phyloP scores from a whole-genome alignment of 2,329 filamentous ascomycete species.

The Xylariaceae sp. region DNA sequence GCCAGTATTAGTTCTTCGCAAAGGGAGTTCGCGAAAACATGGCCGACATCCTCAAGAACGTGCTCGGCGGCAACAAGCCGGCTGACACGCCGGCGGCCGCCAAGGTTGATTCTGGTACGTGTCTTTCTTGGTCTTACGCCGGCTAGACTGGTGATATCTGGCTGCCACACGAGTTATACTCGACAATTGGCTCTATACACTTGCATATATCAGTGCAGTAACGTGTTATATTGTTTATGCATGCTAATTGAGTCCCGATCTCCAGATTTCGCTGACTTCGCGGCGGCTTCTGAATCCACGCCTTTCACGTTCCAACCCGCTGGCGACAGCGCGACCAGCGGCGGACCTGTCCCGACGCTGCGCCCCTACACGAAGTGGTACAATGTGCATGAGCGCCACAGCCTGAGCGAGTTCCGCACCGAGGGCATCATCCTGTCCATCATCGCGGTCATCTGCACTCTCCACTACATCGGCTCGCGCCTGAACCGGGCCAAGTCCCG shows the following conservation, averaged over 20 bases:
- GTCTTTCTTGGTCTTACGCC: constrained; percentile 7
- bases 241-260: constrained; percentile 14
- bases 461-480: constrained; percentile 77
- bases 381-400: constrained; percentile 87
- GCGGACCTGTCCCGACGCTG: constrained; percentile 43
- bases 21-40: constrained; percentile 36
- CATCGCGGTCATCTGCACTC: constrained; percentile 65
- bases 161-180: not conserved
- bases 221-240: too few relatives aligned
- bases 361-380: constrained; percentile 92
- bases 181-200: not conserved
- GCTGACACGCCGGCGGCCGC: constrained; percentile 45
- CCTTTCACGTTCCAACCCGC: constrained; percentile 45
- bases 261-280: constrained; percentile 95
- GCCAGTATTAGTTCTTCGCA: constrained; percentile 19
- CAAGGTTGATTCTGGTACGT: constrained; percentile 59
- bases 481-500: constrained; percentile 75
- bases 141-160: not conserved
- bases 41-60: constrained; percentile 59
- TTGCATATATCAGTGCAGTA: not conserved
- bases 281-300: constrained; percentile 65
- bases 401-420: constrained; percentile 75
- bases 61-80: constrained; percentile 65
- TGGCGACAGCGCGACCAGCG: constrained; percentile 43
- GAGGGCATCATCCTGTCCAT: constrained; percentile 78